Evolutionary conservation across 2,329 filamentous ascomycete genomes (phyloP).

Genomic region (Diaporthe vaccinii): DNA sequence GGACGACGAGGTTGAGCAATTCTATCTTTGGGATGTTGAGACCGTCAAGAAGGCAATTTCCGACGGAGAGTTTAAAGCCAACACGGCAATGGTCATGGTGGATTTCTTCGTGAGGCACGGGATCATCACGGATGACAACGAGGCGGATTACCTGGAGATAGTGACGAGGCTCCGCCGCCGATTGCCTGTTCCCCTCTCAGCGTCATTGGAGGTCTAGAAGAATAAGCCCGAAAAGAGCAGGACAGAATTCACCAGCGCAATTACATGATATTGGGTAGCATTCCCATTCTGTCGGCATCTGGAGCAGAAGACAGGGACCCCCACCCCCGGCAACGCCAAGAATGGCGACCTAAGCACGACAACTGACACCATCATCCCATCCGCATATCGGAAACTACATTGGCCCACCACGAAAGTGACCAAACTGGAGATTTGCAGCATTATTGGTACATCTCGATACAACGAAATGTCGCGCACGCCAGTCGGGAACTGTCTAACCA

Average conservation of each 20-base stretch:
- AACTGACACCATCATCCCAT: constrained; percentile 31
- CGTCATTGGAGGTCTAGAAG: not conserved
- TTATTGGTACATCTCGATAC: not conserved
- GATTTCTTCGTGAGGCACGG: constrained; percentile 88
- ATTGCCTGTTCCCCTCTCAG: constrained; percentile 55
- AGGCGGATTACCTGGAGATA: constrained; percentile 80
- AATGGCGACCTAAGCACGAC: constrained; percentile 27
- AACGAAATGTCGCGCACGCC: not conserved
- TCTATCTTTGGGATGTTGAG: constrained; percentile 74
- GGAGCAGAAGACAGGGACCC: not conserved
- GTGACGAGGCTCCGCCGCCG: constrained; percentile 58
- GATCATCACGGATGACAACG: constrained; percentile 78
- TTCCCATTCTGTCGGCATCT: not conserved
- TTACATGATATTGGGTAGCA: not conserved
- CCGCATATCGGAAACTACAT: constrained; percentile 26
- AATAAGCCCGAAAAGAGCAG: not conserved
- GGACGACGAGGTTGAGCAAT: constrained; percentile 85
- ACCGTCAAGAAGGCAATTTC: constrained; percentile 73
- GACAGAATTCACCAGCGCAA: not conserved
- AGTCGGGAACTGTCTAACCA: not conserved
- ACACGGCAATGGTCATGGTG: constrained; percentile 81
- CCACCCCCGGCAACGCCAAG: constrained; percentile 13
- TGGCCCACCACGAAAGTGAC: constrained; percentile 19
- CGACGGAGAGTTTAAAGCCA: constrained; percentile 84
- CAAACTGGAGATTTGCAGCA: not conserved